These are phyloP conservation scores for Zygoascus meyerae DNA, from an alignment of 1,139 yeast species.

Conservation along the genomic window DNA sequence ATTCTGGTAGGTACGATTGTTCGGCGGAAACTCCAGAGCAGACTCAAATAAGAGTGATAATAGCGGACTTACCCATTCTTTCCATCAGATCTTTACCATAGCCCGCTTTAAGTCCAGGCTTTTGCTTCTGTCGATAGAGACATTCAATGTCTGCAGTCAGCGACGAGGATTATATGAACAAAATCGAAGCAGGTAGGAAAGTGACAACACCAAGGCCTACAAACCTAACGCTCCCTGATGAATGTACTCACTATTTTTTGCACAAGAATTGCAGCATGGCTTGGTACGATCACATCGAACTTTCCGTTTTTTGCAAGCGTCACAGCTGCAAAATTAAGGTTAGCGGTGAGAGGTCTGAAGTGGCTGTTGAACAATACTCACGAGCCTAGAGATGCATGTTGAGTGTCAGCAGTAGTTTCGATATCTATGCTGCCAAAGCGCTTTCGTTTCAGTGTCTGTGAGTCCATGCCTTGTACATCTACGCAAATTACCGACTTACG, in stretches of 20 bases:
- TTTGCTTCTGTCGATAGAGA: constrained; percentile 18
- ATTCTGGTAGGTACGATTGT: too few species aligned
- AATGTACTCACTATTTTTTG: constrained; percentile 16
- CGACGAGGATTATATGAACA: neutral
- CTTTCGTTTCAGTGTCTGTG: too few species aligned
- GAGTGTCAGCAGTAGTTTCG: too few species aligned
- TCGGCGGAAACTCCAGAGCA: too few species aligned
- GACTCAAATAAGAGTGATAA: too few species aligned
- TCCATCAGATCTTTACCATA: constrained; percentile 21
- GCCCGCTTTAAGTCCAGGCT: constrained; percentile 23
- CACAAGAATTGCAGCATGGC: constrained; percentile 21
- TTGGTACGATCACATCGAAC: constrained; percentile 20
- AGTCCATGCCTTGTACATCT: too few species aligned
- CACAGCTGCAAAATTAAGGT: constrained; percentile 15
- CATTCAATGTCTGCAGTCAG: constrained; percentile 16
- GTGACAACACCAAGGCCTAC: too few species aligned
- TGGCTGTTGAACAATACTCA: neutral
- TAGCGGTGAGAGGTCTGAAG: neutral
- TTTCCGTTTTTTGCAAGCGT: constrained; percentile 21
- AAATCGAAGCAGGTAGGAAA: too few species aligned
- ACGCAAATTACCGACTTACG: too few species aligned
- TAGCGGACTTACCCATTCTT: constrained; percentile 14
- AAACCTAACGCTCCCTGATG: too few species aligned
- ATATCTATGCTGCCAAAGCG: too few species aligned
- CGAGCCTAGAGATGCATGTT: neutral